Evolutionary conservation across 2,329 filamentous ascomycete species (phyloP).

Genomic region (Exophiala mesophila): DNA sequence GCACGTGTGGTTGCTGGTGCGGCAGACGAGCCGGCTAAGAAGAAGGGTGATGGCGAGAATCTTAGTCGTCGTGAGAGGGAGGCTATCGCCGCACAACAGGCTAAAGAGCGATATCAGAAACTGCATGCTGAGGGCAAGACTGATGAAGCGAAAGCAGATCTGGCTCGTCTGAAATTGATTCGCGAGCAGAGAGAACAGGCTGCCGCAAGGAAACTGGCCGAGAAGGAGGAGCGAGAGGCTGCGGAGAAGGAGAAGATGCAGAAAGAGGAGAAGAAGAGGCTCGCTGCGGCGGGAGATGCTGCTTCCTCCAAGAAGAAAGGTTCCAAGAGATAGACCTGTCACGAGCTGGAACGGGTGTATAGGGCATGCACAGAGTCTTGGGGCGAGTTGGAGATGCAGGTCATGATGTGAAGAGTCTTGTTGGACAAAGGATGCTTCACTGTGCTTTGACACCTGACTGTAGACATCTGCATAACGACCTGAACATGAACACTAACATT

Average conservation of each 20-base stretch:
- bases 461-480: too few species aligned
- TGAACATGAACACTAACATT: too few species aligned
- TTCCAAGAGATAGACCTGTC: conserved; percentile 23
- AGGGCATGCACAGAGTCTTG: too few species aligned
- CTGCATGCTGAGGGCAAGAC: conserved; percentile 93
- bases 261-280: conserved; percentile 37
- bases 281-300: conserved; percentile 35
- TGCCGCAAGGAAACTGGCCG: conserved; percentile 72
- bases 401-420: too few species aligned
- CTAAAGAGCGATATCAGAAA: conserved; percentile 86
- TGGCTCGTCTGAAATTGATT: conserved; percentile 76
- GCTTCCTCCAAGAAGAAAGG: conserved; percentile 28
- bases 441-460: too few species aligned
- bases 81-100: conserved; percentile 78
- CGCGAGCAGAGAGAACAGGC: conserved; percentile 82
- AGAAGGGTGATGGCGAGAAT: conserved; percentile 51
- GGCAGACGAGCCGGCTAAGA: conserved; percentile 36
- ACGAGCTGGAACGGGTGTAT: too few species aligned
- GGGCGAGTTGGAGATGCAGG: too few species aligned
- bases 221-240: conserved; percentile 52
- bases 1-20: conserved; percentile 37
- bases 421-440: too few species aligned
- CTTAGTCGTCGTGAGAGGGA: conserved; percentile 66
- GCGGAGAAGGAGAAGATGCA: conserved; percentile 35
- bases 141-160: conserved; percentile 84